Percentiles rank a stretch among this genome's conserved stretches.
Evolutionary conservation across 805 yeast species (phyloP).

Genomic region (Kuraishia hungarica): DNA sequence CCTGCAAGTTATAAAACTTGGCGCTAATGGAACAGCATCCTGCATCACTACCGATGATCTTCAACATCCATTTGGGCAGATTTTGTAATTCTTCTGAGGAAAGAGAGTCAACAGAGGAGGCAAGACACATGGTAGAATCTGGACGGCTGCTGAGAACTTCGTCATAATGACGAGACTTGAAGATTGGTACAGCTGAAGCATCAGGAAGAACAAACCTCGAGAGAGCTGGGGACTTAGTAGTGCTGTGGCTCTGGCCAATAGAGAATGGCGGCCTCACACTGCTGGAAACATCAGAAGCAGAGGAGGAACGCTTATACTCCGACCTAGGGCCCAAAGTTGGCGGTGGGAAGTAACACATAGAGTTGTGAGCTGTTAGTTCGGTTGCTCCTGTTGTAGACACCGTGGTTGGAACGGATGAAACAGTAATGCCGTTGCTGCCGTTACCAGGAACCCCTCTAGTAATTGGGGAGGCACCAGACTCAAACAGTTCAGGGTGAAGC

Average conservation of each 20-base stretch:
- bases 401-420: background rate
- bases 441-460: background rate
- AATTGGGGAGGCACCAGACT: slow-evolving; percentile 13
- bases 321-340: slow-evolving; percentile 11
- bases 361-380: slow-evolving; percentile 8
- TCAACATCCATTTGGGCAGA: slow-evolving; percentile 50
- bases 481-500: slow-evolving; percentile 17
- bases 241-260: background rate
- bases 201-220: slow-evolving; percentile 50
- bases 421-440: background rate
- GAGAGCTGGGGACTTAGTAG: slow-evolving; percentile 14
- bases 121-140: slow-evolving; percentile 18
- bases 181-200: slow-evolving; percentile 29
- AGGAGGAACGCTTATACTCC: slow-evolving; percentile 1
- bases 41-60: slow-evolving; percentile 22
- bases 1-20: slow-evolving; percentile 59
- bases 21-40: slow-evolving; percentile 34
- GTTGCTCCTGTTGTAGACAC: slow-evolving; percentile 7
- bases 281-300: slow-evolving; percentile 7
- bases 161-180: slow-evolving; percentile 45
- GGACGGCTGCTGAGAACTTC: slow-evolving; percentile 26
- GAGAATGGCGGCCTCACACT: background rate
- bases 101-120: slow-evolving; percentile 11
- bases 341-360: slow-evolving; percentile 12
- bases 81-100: background rate